These are phyloP conservation scores for Alopecurus myosuroides DNA, from an alignment of 176 grass and related monocot species.

Conservation along the genomic window DNA sequence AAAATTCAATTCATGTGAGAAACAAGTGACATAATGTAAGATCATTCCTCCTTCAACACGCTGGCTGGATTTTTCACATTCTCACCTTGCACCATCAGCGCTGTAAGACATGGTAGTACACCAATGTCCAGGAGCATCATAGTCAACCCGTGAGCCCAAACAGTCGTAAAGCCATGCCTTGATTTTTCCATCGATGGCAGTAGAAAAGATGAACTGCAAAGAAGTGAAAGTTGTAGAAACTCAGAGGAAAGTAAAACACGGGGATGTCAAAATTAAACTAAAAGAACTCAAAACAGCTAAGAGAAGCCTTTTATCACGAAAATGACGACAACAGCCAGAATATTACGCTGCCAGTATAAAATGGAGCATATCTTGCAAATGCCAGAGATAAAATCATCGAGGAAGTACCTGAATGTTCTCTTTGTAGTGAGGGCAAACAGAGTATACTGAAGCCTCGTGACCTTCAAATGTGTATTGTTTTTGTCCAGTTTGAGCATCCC, in stretches of 20 bases:
- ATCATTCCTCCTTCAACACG: neutral
- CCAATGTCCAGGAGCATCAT: conserved; percentile 99
- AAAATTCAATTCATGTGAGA: neutral
- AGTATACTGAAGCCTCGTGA: conserved; percentile 93
- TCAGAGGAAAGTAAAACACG: neutral
- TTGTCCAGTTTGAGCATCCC: conserved; percentile 93
- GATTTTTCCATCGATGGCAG: conserved; percentile 98
- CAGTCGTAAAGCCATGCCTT: conserved; percentile 99
- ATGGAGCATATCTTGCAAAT: conserved; percentile 13
- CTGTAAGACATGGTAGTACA: conserved; percentile 98
- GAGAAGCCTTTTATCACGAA: neutral
- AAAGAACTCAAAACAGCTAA: neutral
- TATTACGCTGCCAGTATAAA: neutral
- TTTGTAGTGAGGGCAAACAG: conserved; percentile 98
- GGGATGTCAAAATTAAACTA: neutral
- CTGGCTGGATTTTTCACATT: neutral
- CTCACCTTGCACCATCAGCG: conserved; percentile 88
- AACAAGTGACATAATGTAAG: neutral
- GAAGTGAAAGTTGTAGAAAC: conserved; percentile 18
- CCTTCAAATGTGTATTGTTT: conserved; percentile 99
- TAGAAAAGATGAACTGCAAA: conserved; percentile 97
- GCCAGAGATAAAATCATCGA: neutral
- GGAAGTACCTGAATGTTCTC: conserved; percentile 90
- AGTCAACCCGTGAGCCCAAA: conserved; percentile 96
- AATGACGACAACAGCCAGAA: conserved; percentile 3